Evolutionary conservation across 768 basidiomycete genomes (phyloP).

Genomic region (Lactarius deliciosus): DNA sequence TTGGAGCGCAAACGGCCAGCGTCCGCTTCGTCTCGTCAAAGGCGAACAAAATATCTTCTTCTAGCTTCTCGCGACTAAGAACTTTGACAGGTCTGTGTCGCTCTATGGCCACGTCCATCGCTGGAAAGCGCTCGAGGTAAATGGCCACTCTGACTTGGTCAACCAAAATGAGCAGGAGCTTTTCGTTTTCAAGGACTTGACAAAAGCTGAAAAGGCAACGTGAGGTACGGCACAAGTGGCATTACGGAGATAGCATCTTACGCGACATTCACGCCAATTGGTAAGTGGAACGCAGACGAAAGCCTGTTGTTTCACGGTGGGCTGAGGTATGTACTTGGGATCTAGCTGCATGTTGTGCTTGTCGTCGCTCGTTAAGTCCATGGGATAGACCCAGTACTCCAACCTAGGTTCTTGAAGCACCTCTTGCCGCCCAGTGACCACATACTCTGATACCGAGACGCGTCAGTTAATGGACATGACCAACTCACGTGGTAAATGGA

Average conservation of each 20-base stretch:
- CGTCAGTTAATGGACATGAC: background rate
- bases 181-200: constrained; percentile 23
- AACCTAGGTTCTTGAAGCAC: constrained; percentile 6
- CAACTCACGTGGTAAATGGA: background rate
- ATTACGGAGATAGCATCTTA: background rate
- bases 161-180: constrained; percentile 18
- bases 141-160: constrained; percentile 15
- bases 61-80: constrained; percentile 48
- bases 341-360: constrained; percentile 22
- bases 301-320: constrained; percentile 14
- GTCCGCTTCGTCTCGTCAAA: constrained; percentile 54
- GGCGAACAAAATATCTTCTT: constrained; percentile 44
- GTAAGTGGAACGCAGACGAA: constrained; percentile 11
- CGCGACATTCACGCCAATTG: constrained; percentile 11
- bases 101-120: constrained; percentile 4
- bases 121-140: constrained; percentile 21
- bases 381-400: constrained; percentile 4
- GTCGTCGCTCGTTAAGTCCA: constrained; percentile 19
- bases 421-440: constrained; percentile 13
- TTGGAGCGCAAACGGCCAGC: constrained; percentile 45
- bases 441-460: constrained; percentile 11
- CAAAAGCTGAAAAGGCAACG: constrained; percentile 11
- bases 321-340: constrained; percentile 17
- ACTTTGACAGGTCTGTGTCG: constrained; percentile 9
- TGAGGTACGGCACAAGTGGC: background rate